Percentiles rank a stretch among this genome's conserved stretches.
Evolutionary conservation across 108 stramenopile species (phyloP).

Genomic region (Fragilariopsis cylindrus): DNA sequence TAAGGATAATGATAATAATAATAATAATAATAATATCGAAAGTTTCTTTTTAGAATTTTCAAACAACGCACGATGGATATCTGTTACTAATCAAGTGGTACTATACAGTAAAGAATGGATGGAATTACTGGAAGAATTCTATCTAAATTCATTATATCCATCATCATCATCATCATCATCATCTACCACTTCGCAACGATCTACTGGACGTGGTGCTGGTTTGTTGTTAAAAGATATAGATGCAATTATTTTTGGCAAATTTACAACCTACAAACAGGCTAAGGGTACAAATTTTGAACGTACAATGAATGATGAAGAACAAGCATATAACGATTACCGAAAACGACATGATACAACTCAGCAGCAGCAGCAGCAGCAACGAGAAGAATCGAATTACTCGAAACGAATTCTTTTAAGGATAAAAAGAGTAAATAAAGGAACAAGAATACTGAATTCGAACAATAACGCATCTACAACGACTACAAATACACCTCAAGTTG

Average conservation of each 20-base stretch:
- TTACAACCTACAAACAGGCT: conserved; percentile 23
- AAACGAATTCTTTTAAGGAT: neutral
- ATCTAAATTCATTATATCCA: neutral
- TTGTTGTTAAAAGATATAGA: conserved; percentile 6
- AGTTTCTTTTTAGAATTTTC: conserved; percentile 19
- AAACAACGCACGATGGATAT: conserved; percentile 28
- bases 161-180: neutral
- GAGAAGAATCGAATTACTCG: neutral
- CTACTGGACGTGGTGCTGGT: neutral
- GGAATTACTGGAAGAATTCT: conserved; percentile 14
- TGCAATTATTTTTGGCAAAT: conserved; percentile 33
- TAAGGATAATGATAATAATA: neutral
- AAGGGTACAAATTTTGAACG: conserved; percentile 27
- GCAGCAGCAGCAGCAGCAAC: neutral
- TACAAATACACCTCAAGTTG: no score
- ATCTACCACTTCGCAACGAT: neutral
- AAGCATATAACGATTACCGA: neutral
- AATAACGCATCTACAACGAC: neutral
- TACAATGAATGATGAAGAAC: conserved; percentile 26
- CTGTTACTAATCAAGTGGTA: conserved; percentile 28
- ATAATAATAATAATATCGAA: neutral
- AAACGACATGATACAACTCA: neutral
- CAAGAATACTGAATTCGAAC: neutral
- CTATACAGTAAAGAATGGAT: conserved; percentile 23
- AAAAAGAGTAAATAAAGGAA: neutral